Percentiles rank a stretch among this genome's conserved stretches.
Evolutionary conservation across 2,329 filamentous ascomycete genomes (phyloP).

Genomic region (Corniculantispora saksenae): DNA sequence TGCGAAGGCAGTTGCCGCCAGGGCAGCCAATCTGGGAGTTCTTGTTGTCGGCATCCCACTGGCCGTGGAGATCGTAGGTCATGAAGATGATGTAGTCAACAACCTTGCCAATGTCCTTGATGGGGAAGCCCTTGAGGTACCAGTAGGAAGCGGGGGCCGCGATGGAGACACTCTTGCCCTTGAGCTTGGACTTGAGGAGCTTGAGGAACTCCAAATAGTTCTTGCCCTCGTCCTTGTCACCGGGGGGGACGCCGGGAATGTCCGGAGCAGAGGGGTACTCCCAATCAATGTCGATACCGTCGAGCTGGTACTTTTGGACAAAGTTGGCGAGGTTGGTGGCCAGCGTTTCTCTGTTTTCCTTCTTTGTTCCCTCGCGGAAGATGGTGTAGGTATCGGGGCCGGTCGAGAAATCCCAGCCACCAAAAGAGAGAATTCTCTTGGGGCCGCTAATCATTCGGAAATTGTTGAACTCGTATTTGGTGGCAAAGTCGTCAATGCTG

Average conservation of each 20-base stretch:
- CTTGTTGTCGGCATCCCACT: constrained; percentile 51
- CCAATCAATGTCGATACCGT: constrained; percentile 18
- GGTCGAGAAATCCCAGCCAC: constrained; percentile 47
- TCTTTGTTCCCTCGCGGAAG: constrained; percentile 35
- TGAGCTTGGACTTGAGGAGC: constrained; percentile 13
- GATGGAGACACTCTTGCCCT: constrained; percentile 24
- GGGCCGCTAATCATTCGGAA: constrained; percentile 29
- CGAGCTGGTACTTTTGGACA: not conserved
- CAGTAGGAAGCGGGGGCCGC: constrained; percentile 38
- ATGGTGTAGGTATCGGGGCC: constrained; percentile 36
- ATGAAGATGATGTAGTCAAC: constrained; percentile 64
- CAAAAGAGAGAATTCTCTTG: constrained; percentile 43
- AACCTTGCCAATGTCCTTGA: constrained; percentile 46
- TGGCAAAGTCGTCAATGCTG: constrained; percentile 25
- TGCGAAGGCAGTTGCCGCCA: constrained; percentile 36
- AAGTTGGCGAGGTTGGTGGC: constrained; percentile 29
- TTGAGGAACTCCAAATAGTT: constrained; percentile 19
- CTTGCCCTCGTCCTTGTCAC: constrained; percentile 14
- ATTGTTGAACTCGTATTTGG: constrained; percentile 28
- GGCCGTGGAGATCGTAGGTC: constrained; percentile 73
- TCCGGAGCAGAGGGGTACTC: constrained; percentile 22
- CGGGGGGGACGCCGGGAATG: constrained; percentile 20
- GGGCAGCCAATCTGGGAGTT: constrained; percentile 31
- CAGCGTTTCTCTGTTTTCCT: constrained; percentile 34
- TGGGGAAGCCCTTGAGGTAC: constrained; percentile 50